phyloP scores from a whole-genome alignment of 2,329 filamentous ascomycete genomes.

The Claviceps paspali region DNA sequence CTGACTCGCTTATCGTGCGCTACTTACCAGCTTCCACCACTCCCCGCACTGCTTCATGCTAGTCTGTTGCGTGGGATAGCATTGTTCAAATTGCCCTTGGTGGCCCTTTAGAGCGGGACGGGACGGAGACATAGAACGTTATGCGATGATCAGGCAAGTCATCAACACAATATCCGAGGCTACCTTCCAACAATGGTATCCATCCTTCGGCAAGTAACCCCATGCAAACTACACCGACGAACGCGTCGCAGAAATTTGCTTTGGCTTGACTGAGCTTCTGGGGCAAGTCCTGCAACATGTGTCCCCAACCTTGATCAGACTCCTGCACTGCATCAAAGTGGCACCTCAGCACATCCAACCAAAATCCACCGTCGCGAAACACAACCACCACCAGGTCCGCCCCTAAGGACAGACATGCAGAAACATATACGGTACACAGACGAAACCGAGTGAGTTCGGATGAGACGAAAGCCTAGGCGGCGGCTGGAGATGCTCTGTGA shows the following conservation, averaged over 20 bases:
- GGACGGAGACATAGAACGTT: neutral
- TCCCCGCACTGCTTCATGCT: too few species aligned
- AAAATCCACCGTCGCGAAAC: neutral
- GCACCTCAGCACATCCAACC: neutral
- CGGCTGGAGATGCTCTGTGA: neutral
- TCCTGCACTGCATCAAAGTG: neutral
- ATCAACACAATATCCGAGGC: neutral
- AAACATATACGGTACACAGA: neutral
- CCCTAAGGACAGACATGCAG: neutral
- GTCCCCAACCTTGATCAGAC: too few species aligned
- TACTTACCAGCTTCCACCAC: too few species aligned
- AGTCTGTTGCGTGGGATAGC: neutral
- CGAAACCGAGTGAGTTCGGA: neutral
- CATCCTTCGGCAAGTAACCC: too few species aligned
- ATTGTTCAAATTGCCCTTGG: neutral
- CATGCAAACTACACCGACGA: neutral
- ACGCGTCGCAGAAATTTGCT: neutral
- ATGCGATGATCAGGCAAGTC: neutral
- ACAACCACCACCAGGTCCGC: neutral
- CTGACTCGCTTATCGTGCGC: neutral
- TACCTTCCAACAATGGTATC: neutral
- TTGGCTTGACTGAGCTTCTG: neutral
- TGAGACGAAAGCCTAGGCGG: neutral
- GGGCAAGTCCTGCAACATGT: too few species aligned
- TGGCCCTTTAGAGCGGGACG: neutral